Percentiles rank a stretch among this genome's conserved stretches.
These are phyloP conservation scores for Chytriomyces sp. DNA, from an alignment of 192 early-diverging fungal genomes.

Conservation along the genomic window DNA sequence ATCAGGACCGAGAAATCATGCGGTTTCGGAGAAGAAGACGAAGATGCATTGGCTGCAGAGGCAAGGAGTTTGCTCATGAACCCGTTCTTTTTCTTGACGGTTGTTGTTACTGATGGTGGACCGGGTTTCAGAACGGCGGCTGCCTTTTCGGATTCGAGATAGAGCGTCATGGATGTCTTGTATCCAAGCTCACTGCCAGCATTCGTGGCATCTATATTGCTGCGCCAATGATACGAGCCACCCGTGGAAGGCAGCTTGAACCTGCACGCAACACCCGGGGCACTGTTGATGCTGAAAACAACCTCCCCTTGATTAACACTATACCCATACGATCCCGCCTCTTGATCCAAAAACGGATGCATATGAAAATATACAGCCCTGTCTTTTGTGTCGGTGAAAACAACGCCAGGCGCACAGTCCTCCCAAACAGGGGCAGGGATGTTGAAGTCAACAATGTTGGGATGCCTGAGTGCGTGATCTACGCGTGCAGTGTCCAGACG, in stretches of 20 bases:
- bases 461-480: background rate
- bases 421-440: background rate
- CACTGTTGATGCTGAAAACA: background rate
- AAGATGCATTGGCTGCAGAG: background rate
- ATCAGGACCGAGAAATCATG: background rate
- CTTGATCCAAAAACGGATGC: background rate
- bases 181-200: background rate
- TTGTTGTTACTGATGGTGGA: background rate
- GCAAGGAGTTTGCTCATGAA: background rate
- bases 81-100: background rate
- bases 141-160: background rate
- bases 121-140: background rate
- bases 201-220: background rate
- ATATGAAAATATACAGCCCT: background rate
- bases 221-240: background rate
- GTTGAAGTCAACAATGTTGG: background rate
- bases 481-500: background rate
- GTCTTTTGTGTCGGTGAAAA: background rate
- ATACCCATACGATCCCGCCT: background rate
- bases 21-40: background rate
- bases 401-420: background rate
- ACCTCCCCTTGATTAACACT: background rate
- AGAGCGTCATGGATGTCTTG: background rate
- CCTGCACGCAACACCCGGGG: background rate
- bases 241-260: background rate